These are phyloP conservation scores for Wickerhamomyces silvicola DNA, from an alignment of 805 yeast genomes.

Conservation along the genomic window DNA sequence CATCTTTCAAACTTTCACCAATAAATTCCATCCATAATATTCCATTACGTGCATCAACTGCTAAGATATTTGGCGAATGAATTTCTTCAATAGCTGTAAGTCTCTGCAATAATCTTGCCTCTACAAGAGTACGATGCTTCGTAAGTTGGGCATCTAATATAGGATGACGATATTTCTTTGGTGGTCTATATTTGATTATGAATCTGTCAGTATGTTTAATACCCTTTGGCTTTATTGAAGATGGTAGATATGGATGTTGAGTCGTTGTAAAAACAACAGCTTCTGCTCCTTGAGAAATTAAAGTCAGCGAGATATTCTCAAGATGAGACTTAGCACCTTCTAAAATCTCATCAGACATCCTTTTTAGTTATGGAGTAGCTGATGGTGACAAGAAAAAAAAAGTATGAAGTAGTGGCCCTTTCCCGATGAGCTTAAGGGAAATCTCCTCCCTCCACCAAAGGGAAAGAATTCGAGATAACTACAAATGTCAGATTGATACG, in stretches of 20 bases:
- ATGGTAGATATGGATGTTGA: constrained; percentile 60
- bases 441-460: too few relatives aligned
- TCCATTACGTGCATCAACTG: constrained; percentile 73
- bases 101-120: constrained; percentile 68
- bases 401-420: constrained; percentile 10
- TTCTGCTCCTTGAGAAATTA: constrained; percentile 87
- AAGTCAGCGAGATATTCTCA: constrained; percentile 42
- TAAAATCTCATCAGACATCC: constrained; percentile 52
- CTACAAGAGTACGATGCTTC: constrained; percentile 75
- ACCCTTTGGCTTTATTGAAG: constrained; percentile 7
- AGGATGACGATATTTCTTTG: constrained; percentile 86
- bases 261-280: constrained; percentile 65
- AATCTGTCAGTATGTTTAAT: constrained; percentile 28
- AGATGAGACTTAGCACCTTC: constrained; percentile 35
- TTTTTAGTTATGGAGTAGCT: constrained; percentile 4
- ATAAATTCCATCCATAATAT: constrained; percentile 83
- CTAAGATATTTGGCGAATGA: constrained; percentile 65
- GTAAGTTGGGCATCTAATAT: constrained; percentile 70
- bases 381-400: too few relatives aligned
- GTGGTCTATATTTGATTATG: constrained; percentile 81
- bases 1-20: constrained; percentile 46
- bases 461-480: constrained; percentile 1
- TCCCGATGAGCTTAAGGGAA: constrained; percentile 7
- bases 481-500: constrained; percentile 10
- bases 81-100: constrained; percentile 42